Percentiles rank a stretch among this genome's conserved stretches.
These are phyloP conservation scores for Austroboletus olivaceoglutinosus DNA, from an alignment of 1,284 basidiomycete species.

Conservation along the genomic window DNA sequence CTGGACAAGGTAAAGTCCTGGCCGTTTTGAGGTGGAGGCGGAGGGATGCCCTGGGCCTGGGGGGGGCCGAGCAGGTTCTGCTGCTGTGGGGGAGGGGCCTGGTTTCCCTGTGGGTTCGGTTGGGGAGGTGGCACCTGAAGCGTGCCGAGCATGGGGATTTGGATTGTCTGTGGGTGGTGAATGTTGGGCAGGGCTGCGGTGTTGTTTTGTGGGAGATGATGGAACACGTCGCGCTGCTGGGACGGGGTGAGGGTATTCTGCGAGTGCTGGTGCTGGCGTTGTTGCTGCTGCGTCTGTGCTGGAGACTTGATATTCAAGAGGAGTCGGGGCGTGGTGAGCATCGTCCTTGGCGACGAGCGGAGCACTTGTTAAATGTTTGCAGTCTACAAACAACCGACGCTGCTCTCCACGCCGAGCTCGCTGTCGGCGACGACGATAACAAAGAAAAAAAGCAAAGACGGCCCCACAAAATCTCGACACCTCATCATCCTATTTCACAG, in stretches of 20 bases:
- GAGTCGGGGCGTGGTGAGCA: slow-evolving; percentile 9
- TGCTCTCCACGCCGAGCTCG: slow-evolving; percentile 6
- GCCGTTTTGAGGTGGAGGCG: slow-evolving; percentile 73
- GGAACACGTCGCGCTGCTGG: slow-evolving; percentile 31
- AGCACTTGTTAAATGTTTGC: slow-evolving; percentile 21
- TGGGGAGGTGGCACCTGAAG: slow-evolving; percentile 57
- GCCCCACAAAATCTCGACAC: slow-evolving; percentile 4
- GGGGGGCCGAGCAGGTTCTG: slow-evolving; percentile 53
- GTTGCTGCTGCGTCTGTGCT: slow-evolving; percentile 22
- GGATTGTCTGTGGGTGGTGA: slow-evolving; percentile 43
- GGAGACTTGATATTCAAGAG: slow-evolving; percentile 29
- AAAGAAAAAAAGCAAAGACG: slow-evolving; percentile 6
- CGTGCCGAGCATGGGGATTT: slow-evolving; percentile 68
- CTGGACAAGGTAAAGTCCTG: slow-evolving; percentile 91
- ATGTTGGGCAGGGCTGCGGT: slow-evolving; percentile 28
- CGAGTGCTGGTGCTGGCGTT: slow-evolving; percentile 24
- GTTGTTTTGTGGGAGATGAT: slow-evolving; percentile 29
- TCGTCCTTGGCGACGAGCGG: slow-evolving; percentile 23
- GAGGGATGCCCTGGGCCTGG: slow-evolving; percentile 63
- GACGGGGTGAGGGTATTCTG: slow-evolving; percentile 28
- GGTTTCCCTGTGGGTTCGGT: slow-evolving; percentile 41
- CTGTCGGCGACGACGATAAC: slow-evolving; percentile 5
- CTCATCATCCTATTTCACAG: slow-evolving; percentile 9
- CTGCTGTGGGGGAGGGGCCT: slow-evolving; percentile 38
- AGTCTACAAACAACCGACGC: slow-evolving; percentile 29